Percentiles rank a stretch among this genome's conserved stretches.
These are phyloP conservation scores for Bretziella fagacearum DNA, from an alignment of 2,329 filamentous ascomycete species.

Conservation along the genomic window DNA sequence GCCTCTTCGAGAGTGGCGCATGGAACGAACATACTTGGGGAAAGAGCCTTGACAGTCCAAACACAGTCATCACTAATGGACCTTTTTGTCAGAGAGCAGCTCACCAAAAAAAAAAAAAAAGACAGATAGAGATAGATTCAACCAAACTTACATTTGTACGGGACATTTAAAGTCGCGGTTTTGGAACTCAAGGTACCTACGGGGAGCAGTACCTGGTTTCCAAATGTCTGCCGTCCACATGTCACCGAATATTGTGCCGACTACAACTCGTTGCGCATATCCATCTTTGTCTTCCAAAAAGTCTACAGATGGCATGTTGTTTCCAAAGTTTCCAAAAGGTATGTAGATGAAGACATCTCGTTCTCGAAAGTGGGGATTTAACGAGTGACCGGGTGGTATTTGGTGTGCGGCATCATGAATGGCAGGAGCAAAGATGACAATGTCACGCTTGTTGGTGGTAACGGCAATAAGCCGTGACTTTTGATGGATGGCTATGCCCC, in stretches of 20 bases:
- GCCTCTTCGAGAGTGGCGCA: conserved; percentile 11
- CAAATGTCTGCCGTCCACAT: conserved; percentile 38
- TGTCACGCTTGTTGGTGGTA: conserved; percentile 51
- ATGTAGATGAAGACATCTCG: background rate
- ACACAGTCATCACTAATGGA: background rate
- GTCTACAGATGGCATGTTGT: conserved; percentile 37
- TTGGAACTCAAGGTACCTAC: background rate
- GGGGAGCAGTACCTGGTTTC: conserved; percentile 20
- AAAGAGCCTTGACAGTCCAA: conserved; percentile 2
- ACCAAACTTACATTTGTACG: background rate
- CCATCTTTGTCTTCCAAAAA: conserved; percentile 32
- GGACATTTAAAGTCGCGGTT: background rate
- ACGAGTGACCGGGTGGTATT: background rate
- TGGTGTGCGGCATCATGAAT: conserved; percentile 12
- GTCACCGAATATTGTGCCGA: conserved; percentile 32
- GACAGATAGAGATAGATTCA: background rate
- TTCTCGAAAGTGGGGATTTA: background rate
- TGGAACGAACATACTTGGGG: conserved; percentile 4
- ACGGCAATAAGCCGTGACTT: conserved; percentile 26
- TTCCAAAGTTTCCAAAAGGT: background rate
- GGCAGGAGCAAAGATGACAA: conserved; percentile 35
- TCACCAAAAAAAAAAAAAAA: background rate
- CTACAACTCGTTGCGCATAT: conserved; percentile 32
- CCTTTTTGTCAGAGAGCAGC: background rate
- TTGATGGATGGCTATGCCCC: conserved; percentile 11